Base-by-base conservation (phyloP, 164 flowering plant genomes). In the Cinnamomum micranthum region DNA sequence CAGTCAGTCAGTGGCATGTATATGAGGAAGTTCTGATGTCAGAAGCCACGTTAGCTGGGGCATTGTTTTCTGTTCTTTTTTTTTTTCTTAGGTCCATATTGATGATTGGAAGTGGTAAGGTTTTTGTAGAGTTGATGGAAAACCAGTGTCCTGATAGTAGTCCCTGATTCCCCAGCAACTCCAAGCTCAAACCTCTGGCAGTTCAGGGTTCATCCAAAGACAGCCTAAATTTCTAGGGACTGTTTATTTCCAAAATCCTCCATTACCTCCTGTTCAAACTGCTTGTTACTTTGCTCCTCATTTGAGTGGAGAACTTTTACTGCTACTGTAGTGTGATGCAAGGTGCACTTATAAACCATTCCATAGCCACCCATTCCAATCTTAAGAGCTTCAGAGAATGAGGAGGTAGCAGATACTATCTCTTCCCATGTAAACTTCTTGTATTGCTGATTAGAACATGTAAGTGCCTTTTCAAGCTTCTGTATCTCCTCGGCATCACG, bases 281-380 rank as follows among this genome's bases (percentile, higher is more conserved):
- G 89, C 81, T 84, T 88, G 66, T 73, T 77, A 25, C 75, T 77
- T n/a, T 74, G 75, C 47, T 64, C 82, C 64, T 86, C 95, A 68
- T 75, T 77, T 22, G 92, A 75, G 80, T 87, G 94, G 51, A 91
- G 91, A 77, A 91, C 87, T 80, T 95, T 95, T 23, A 91, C 93
- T 11, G 97, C 98, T 19, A 84, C 94, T 59, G 84, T 78, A 9
- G 91, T 87, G 68, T 92, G 89, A 76, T 86, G 88, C 73, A 95
- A 81, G 73, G 47, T 85, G 84, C 97, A 85, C 80, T 86, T 92
- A 47, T 92, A 95, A 52, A 95, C 95, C 22, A 85, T 82, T 65
- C 98, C 98, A 82, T 86, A 86, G 11, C 89, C 88, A 24, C 98
- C 98, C 83, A 75, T 82, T 77, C 98, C 98, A 72, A 95, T 82